Evolutionary conservation across 345 rosid genomes (phyloP), one percentile per base, ranked within the genome.

Genomic region (Populus deltoides): DNA sequence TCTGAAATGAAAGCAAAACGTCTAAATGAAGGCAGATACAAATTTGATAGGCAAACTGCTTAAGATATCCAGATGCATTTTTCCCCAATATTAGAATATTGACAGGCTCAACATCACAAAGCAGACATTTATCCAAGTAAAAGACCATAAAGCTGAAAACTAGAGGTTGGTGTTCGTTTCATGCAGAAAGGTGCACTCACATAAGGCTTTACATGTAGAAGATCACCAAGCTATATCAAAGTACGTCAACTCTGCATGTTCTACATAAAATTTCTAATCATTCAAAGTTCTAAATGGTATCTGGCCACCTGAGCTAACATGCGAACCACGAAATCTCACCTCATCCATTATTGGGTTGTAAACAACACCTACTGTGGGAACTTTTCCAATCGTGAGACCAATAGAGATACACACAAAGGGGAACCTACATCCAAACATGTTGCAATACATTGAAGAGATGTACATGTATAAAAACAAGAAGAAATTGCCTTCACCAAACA

Each of bases 401-500:
- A 96, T 92, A 73, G 99, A 93, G 62, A 91, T 84, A 79, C 99
- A 96, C 36, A 93, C 95, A 47, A 92, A 90, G 11, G 99, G 99
- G 73, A 88, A 96, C 81, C 99, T 96, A 68, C 69, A 79, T 55
- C 51, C 75, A 82, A 74, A 57, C 12, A 22, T 65, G 43, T 81
- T 65, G 65, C 63, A 36, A 68, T 6, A 4, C 33, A 70, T 69
- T 33, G 38, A 57, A 79, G 77, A 61, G 59, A 61, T 43, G 55
- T 62, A 8, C 12, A 61, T 49, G 43, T 25, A 45, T 57, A 2
- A 8, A 74, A 18, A 8, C 70, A 72, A 45, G 31, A 79, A 68
- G 16, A 71, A 62, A 86, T 33, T 47, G 59, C 20, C 66, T 43
- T 73, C 39, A 67, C 49, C 36, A 31, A 82, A 63, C 61, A 70